Evolutionary conservation across 2,329 filamentous ascomycete species (phyloP).

Genomic region (Aspergillus hortae): DNA sequence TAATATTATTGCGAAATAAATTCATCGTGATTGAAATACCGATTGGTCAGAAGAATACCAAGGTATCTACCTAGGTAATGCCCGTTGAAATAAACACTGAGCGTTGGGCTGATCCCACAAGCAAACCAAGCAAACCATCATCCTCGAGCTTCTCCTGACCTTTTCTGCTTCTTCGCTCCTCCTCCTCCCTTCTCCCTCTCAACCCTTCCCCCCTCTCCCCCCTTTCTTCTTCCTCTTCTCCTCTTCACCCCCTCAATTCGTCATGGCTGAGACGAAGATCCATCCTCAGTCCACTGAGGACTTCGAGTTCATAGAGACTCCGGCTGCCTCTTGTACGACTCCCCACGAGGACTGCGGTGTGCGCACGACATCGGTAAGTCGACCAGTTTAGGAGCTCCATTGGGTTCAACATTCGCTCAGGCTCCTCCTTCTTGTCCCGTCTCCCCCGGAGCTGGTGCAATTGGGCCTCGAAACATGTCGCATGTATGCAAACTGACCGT

Average conservation of each 20-base stretch:
- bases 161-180: conserved; percentile 7
- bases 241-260: conserved; percentile 23
- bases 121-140: neutral
- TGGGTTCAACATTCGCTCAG: neutral
- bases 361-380: conserved; percentile 57
- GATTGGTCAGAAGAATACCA: no score
- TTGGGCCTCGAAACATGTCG: neutral
- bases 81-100: neutral
- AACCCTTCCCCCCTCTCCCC: conserved; percentile 8
- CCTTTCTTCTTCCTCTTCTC: conserved; percentile 9
- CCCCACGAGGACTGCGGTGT: conserved; percentile 58
- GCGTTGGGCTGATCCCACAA: neutral
- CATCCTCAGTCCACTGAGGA: conserved; percentile 46
- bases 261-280: conserved; percentile 35
- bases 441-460: conserved; percentile 1
- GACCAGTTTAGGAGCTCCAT: no score
- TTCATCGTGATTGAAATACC: no score
- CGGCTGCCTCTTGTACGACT: conserved; percentile 52
- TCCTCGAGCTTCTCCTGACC: conserved; percentile 1
- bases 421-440: conserved; percentile 2
- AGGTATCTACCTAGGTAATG: no score
- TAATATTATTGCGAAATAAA: no score
- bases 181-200: conserved; percentile 7
- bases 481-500: conserved; percentile 2
- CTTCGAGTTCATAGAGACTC: conserved; percentile 57